Conservation (phyloP, 495 filamentous ascomycete genomes). For the Penicillium coprophilum region DNA sequence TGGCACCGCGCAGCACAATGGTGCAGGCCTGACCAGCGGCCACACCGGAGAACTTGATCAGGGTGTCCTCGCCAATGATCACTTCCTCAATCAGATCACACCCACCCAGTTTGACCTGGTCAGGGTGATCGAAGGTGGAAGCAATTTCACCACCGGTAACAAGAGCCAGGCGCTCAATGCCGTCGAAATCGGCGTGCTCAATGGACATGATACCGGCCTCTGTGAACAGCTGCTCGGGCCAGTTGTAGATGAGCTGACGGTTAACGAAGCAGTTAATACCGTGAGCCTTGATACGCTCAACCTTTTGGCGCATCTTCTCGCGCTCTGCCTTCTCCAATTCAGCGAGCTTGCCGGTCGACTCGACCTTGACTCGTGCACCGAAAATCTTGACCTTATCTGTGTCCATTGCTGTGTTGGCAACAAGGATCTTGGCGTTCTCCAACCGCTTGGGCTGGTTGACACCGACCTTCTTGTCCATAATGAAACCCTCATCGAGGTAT, state of each 20-base stretch:
- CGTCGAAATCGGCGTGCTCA: conserved; percentile 98
- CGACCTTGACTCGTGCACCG: conserved; percentile 89
- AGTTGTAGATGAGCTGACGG: conserved; percentile 98
- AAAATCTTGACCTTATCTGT: conserved; percentile 99
- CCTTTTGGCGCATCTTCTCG: conserved; percentile 99
- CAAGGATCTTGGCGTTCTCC: conserved; percentile 96
- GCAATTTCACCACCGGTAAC: conserved; percentile 97
- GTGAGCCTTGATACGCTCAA: conserved; percentile 97
- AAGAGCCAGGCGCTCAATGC: conserved; percentile 89
- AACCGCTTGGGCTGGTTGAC: conserved; percentile 97
- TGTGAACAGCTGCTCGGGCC: conserved; percentile 97
- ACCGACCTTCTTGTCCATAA: conserved; percentile 97
- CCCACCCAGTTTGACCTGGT: conserved; percentile 90
- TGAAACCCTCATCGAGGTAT: conserved; percentile 96
- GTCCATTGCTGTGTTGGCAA: conserved; percentile 98
- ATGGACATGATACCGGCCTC: conserved; percentile 98
- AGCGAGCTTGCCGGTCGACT: conserved; percentile 90
- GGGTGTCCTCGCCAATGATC: conserved; percentile 93
- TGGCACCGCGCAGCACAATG: conserved; percentile 93
- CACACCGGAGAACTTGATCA: conserved; percentile 96
- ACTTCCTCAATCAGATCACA: conserved; percentile 97
- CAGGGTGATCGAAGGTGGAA: conserved; percentile 96
- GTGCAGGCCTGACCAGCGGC: conserved; percentile 94
- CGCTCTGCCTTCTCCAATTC: conserved; percentile 97
- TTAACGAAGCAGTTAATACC: conserved; percentile 99